phyloP scores from a whole-genome alignment of 352 stramenopile species.

The Phytophthora capsici region DNA sequence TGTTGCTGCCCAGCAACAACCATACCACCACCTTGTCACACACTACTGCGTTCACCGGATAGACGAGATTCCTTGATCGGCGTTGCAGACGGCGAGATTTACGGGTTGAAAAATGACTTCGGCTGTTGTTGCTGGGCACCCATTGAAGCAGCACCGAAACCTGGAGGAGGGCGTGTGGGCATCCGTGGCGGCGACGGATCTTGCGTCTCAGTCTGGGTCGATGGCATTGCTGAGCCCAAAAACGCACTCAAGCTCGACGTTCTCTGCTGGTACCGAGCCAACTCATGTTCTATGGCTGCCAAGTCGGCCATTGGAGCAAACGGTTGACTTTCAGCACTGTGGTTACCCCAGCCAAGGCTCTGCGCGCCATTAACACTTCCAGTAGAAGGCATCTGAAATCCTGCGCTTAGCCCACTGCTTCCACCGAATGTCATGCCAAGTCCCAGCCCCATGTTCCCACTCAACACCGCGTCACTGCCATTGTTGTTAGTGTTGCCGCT shows the following conservation, averaged over 20 bases:
- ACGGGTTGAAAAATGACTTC: slow-evolving; percentile 73
- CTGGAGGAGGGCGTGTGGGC: slow-evolving; percentile 46
- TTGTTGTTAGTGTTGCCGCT: slow-evolving; percentile 9
- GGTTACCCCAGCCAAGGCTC: slow-evolving; percentile 11
- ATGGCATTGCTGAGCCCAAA: slow-evolving; percentile 41
- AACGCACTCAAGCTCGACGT: slow-evolving; percentile 81
- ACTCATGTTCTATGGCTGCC: slow-evolving; percentile 74
- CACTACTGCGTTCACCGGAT: slow-evolving; percentile 10
- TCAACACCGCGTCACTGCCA: slow-evolving; percentile 16
- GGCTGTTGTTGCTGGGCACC: slow-evolving; percentile 30
- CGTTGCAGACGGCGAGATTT: slow-evolving; percentile 21
- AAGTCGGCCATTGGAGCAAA: slow-evolving; percentile 74
- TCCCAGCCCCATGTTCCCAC: slow-evolving; percentile 15
- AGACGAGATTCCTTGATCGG: slow-evolving; percentile 6
- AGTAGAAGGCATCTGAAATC: slow-evolving; percentile 25
- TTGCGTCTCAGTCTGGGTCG: slow-evolving; percentile 30
- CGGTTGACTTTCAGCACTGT: slow-evolving; percentile 8
- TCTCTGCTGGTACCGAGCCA: slow-evolving; percentile 69
- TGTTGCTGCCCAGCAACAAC: slow-evolving; percentile 1
- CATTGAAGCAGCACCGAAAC: slow-evolving; percentile 37
- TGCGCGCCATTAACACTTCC: not conserved
- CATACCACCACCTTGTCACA: slow-evolving; percentile 6
- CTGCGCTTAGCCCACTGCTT: slow-evolving; percentile 22
- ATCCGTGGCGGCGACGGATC: slow-evolving; percentile 36
- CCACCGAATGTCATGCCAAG: slow-evolving; percentile 28